phyloP scores from a whole-genome alignment of 73 alveolate species.

The Diophrys appendiculata region DNA sequence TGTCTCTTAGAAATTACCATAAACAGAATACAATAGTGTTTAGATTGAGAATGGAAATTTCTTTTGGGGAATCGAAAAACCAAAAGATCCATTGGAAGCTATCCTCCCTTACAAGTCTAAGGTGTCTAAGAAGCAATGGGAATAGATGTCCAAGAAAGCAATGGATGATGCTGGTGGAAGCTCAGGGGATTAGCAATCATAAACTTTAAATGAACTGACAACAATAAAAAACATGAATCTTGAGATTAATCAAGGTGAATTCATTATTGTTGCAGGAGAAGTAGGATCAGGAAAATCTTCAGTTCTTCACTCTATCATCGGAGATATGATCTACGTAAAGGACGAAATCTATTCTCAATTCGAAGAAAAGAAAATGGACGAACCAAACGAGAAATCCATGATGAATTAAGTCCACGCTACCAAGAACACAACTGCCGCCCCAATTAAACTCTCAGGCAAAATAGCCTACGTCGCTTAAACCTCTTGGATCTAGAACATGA shows the following conservation, averaged over 20 bases:
- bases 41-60: background rate
- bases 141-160: slow-evolving; percentile 31
- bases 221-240: background rate
- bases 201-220: background rate
- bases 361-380: background rate
- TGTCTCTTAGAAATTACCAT: slow-evolving; percentile 2
- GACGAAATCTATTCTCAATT: slow-evolving; percentile 10
- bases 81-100: slow-evolving; percentile 1
- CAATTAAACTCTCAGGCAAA: slow-evolving; percentile 42
- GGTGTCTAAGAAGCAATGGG: slow-evolving; percentile 17
- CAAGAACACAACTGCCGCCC: background rate
- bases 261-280: background rate
- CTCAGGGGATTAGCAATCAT: background rate
- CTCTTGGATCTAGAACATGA: slow-evolving; percentile 91
- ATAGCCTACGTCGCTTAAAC: slow-evolving; percentile 85
- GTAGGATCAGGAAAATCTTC: slow-evolving; percentile 52
- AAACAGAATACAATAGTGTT: background rate
- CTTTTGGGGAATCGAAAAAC: slow-evolving; percentile 38
- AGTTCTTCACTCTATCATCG: slow-evolving; percentile 38
- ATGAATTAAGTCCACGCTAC: slow-evolving; percentile 4
- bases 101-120: slow-evolving; percentile 8
- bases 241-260: slow-evolving; percentile 6
- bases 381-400: slow-evolving; percentile 2
- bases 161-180: background rate
- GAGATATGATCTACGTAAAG: slow-evolving; percentile 39